Base-by-base conservation (phyloP, 306 rosid genomes). In the Sicyos edulis region DNA sequence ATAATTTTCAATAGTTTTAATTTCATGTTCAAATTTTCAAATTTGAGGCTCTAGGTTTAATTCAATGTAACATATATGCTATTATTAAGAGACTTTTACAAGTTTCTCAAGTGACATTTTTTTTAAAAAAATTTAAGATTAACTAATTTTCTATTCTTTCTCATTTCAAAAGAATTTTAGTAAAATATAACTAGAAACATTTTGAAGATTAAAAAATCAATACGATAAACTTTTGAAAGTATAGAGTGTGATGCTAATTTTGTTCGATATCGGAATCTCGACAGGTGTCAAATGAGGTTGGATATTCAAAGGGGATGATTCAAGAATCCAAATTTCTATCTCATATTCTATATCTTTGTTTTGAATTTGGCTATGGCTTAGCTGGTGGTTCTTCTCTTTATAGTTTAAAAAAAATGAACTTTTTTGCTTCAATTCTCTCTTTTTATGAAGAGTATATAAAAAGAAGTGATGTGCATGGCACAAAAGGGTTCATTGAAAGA, bases 401-500 rank as follows among this genome's bases (percentile, higher is more conserved):
- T 29, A 62, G 68, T 62, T 29, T 6, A 37, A 37, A 37, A 34
- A 37, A 60, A 10, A 5, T 2, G 12, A 57, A 60, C 47, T 29
- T 60, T 29, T 29, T 60, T 29, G 45, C 21, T 60, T 32, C 67
- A 5, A 22, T 9, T 34, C 1, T 34, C 70, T 37, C 16, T 37
- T 15, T 2, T 9, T n/a, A 64, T 3, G 40, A 29, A 64, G 53
- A 40, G 50, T 42, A 63, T 63, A 42, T 64, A 42, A 64, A 64
- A 64, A 64, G 53, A 64, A 61, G 49, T 61, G 68, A 16, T 40
- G 14, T 42, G 53, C 69, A 37, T 37, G 50, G 15, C 3, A n/a
- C n/a, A 34, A 16, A 62, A 32, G 6, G 51, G 69, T 62, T 62
- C 69, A 62, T 37, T 62, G 69, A 64, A 40, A 64, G 52, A 64